Percentiles rank a stretch among this genome's conserved stretches.
Conservation (phyloP, 1,284 basidiomycete species). For the Ustilago vetiveriae region DNA sequence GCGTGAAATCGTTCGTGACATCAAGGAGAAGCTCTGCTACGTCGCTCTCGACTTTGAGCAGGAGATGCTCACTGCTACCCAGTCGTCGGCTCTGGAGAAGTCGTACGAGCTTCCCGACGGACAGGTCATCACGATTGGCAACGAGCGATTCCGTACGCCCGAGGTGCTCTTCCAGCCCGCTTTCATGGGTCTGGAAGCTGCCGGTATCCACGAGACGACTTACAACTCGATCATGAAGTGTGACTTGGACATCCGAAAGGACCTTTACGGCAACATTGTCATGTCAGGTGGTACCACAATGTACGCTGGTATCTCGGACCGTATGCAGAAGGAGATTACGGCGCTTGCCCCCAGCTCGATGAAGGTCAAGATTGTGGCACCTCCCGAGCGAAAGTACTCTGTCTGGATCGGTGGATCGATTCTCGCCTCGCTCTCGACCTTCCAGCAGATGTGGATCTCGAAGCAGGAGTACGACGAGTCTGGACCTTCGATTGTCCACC, state of each 20-base stretch:
- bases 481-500: constrained; percentile 65
- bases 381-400: constrained; percentile 70
- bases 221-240: constrained; percentile 86
- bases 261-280: constrained; percentile 92
- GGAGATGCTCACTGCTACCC: constrained; percentile 90
- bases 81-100: constrained; percentile 92
- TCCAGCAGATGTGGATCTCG: constrained; percentile 91
- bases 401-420: constrained; percentile 99
- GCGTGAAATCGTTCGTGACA: constrained; percentile 94
- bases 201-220: constrained; percentile 94
- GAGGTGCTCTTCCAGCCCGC: constrained; percentile 97
- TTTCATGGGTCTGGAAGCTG: constrained; percentile 89
- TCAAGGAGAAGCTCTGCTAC: constrained; percentile 98
- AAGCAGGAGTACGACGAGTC: constrained; percentile 74
- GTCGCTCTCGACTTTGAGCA: constrained; percentile 96
- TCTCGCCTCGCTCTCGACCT: constrained; percentile 91
- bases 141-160: constrained; percentile 95
- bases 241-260: constrained; percentile 75
- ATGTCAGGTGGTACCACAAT: constrained; percentile 96
- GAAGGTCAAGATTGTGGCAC: constrained; percentile 76
- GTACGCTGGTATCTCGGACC: constrained; percentile 96
- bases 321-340: constrained; percentile 97
- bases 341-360: constrained; percentile 80
- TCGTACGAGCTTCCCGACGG: constrained; percentile 95
- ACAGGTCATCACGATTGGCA: constrained; percentile 95